Percentiles rank a stretch among this genome's conserved stretches.
phyloP scores from a whole-genome alignment of 148 eudicot species.

The Limonium bicolor region DNA sequence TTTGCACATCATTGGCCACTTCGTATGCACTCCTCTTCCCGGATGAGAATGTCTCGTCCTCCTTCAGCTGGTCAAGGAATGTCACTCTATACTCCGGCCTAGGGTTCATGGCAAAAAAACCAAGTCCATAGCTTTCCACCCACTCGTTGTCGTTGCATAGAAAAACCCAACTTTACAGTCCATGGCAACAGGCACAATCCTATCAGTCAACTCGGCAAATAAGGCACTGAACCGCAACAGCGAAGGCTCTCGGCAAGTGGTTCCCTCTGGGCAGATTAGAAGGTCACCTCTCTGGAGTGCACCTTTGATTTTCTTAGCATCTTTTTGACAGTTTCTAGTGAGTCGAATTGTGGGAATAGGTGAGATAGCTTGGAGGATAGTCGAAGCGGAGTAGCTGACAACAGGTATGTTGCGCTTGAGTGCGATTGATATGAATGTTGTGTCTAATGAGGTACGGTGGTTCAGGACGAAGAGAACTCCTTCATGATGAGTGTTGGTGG shows the following conservation, averaged over 20 bases:
- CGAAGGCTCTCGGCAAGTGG: conserved; percentile 47
- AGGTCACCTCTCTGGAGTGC: conserved; percentile 58
- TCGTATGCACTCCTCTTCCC: conserved; percentile 11
- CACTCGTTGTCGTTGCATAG: conserved; percentile 86
- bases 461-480: conserved; percentile 45
- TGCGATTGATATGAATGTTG: conserved; percentile 38
- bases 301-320: conserved; percentile 46
- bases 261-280: conserved; percentile 82
- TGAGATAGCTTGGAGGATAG: conserved; percentile 52
- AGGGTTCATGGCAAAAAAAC: conserved; percentile 84
- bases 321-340: conserved; percentile 45
- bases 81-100: conserved; percentile 36
- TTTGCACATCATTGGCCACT: conserved; percentile 14
- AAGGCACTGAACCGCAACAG: conserved; percentile 31
- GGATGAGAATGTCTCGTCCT: conserved; percentile 10
- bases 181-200: conserved; percentile 33
- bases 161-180: conserved; percentile 53
- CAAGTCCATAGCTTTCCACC: conserved; percentile 72
- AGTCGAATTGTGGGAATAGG: conserved; percentile 61
- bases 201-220: conserved; percentile 37
- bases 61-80: conserved; percentile 8
- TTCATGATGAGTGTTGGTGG: neutral
- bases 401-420: conserved; percentile 51
- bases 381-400: conserved; percentile 71
- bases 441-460: conserved; percentile 72